Evolutionary conservation across 2,329 filamentous ascomycete species (phyloP).

Genomic region (Trichothecium roseum): DNA sequence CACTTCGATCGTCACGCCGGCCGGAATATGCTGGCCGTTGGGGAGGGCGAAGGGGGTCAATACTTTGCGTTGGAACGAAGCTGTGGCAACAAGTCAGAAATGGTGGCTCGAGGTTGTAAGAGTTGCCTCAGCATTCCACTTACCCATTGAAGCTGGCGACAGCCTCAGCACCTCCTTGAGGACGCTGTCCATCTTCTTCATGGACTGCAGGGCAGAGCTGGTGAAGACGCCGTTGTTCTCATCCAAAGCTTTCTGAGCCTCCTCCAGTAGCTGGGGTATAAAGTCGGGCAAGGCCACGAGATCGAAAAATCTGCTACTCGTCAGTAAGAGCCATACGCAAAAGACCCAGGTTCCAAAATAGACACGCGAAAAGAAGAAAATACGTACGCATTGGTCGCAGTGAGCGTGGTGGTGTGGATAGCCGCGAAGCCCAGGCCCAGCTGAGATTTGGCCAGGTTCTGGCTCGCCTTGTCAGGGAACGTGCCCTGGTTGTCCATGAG

Average conservation of each 20-base stretch:
- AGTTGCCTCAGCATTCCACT: no score
- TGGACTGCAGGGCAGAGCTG: conserved; percentile 22
- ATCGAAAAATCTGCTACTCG: conserved; percentile 1
- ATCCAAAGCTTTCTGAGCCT: neutral
- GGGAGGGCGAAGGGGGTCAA: conserved; percentile 39
- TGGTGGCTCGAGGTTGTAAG: neutral
- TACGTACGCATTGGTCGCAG: conserved; percentile 30
- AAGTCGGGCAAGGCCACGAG: conserved; percentile 3
- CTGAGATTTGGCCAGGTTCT: conserved; percentile 28
- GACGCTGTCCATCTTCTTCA: conserved; percentile 30
- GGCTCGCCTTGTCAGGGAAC: conserved; percentile 17
- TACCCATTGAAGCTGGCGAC: conserved; percentile 19
- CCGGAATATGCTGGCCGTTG: conserved; percentile 38
- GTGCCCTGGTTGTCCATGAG: conserved; percentile 27
- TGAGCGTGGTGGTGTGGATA: conserved; percentile 38
- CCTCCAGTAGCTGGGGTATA: neutral
- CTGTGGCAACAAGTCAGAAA: no score
- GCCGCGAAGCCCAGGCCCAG: conserved; percentile 35
- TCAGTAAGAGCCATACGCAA: conserved; percentile 36
- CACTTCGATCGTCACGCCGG: conserved; percentile 30
- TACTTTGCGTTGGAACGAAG: conserved; percentile 39
- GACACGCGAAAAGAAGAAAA: neutral
- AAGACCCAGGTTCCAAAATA: no score
- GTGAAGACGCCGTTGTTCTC: conserved; percentile 15
- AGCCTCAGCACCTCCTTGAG: conserved; percentile 25